phyloP scores from a whole-genome alignment of 2,329 filamentous ascomycete species.

The Talaromyces amestolkiae region DNA sequence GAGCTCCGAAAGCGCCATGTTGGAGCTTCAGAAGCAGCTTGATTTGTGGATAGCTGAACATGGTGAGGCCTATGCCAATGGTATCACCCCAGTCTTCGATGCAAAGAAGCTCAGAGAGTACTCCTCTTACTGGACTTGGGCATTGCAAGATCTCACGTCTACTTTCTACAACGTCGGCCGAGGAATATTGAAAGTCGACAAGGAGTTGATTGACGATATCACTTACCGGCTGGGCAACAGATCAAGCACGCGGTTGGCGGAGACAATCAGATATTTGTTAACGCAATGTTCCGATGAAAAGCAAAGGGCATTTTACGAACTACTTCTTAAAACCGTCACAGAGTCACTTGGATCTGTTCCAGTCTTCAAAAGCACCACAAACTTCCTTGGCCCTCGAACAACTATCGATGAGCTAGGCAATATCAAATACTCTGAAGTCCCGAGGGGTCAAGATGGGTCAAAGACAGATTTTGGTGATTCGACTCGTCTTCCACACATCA shows the following conservation, averaged over 20 bases:
- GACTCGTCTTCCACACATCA: background rate
- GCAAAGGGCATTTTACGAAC: background rate
- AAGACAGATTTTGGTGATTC: background rate
- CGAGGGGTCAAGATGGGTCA: background rate
- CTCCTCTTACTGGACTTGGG: constrained; percentile 99
- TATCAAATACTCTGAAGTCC: constrained; percentile 1
- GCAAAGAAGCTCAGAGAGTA: constrained; percentile 91
- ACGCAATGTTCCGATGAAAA: constrained; percentile 1
- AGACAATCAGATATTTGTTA: background rate
- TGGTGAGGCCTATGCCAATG: constrained; percentile 90
- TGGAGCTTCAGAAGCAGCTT: constrained; percentile 74
- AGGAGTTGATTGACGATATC: constrained; percentile 93
- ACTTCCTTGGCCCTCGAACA: background rate
- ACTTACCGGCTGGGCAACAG: constrained; percentile 98
- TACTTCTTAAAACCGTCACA: constrained; percentile 55
- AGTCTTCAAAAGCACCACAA: background rate
- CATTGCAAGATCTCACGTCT: constrained; percentile 88
- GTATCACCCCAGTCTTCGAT: constrained; percentile 92
- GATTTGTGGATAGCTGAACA: constrained; percentile 95
- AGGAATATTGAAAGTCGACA: constrained; percentile 84
- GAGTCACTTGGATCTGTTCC: constrained; percentile 63
- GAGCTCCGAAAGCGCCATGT: background rate
- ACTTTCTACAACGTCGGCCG: constrained; percentile 99
- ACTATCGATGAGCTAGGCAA: constrained; percentile 7
- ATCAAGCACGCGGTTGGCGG: constrained; percentile 76